Base-by-base conservation (phyloP, 352 stramenopile genomes). In the Globisporangium rhizosaccharum region DNA sequence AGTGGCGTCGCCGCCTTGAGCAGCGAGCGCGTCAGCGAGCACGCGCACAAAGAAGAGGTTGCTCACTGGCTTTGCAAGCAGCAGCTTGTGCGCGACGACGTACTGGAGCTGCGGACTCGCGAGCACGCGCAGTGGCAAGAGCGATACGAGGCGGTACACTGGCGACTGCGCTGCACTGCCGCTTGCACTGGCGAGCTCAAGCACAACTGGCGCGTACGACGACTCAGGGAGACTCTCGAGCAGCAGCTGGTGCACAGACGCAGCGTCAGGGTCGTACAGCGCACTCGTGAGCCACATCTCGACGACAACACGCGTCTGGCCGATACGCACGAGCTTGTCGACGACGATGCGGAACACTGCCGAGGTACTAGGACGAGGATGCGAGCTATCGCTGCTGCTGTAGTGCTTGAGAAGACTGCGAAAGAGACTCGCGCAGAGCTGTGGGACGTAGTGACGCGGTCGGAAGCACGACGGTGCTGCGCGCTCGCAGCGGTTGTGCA, bases 301-400 rank as follows among this genome's bases (percentile, higher is more conserved):
- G 3, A 87, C 47, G 3, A 89, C 44, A 2, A 42, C 47, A 42
- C 74, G 54, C 5, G 67, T 65, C 59, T 88, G 75, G 0, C 82
- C 77, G 20, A 88, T 85, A 30, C 82, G 77, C 9, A 68, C 66
- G 9, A 92, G 44, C 44, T 90, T 92, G 36, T 88, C 71, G n/a
- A 53, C 63, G 33, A 92, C 73, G 64, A 84, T 67, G 10, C 79
- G 78, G 45, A 88, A 86, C 12, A 75, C 67, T 1, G 60, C 23
- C 6, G 60, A 73, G 6, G 59, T n/a, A 52, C 44, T 0, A 45
- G 12, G 0, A 44, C 20, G 0, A 15, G 1, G 14, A 23, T 11
- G 10, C 1, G 25, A 17, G 39, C 17, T 18, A 18, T 28, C 18
- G 11, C 62, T 17, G n/a, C 46, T 18, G 12, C 46, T 17, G 47